Base-by-base conservation (phyloP, 1,139 yeast genomes). In the Kluyveromyces marxianus region DNA sequence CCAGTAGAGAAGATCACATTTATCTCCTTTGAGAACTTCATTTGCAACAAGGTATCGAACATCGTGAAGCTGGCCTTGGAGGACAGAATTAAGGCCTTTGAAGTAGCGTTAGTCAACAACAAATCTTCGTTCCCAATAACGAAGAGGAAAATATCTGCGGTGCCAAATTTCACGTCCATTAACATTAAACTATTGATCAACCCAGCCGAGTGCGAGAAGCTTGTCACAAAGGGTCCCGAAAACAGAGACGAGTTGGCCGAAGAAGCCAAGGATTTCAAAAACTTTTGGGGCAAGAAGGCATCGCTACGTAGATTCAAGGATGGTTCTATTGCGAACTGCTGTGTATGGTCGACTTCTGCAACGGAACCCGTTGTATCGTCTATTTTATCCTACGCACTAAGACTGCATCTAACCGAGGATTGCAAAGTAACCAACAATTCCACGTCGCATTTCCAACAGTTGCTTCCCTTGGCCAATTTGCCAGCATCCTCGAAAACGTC, bases 301-400 rank as follows among this genome's bases (percentile, higher is more conserved):
- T 88, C 95, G 14, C 72, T 92, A 49, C 79, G 99, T 69, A 77
- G 95, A 62, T 94, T 90, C 68, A 83, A 82, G 61, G 96, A 90
- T 64, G 97, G 97, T 31, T 72, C 83, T 3, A 88, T 94, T 51
- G 81, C 79, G 52, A 94, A 92, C 65, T 84, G 96, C 65, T 95
- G 92, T 45, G 83, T 88, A 32, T 92, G 97, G 97, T 70, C 75
- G 6, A 64, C 73, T 2, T 72, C 77, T n/a, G 68, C 75, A 29
- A 69, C 72, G 37, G 83, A 79, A 47, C 84, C 94, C 2, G 72
- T 88, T 25, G 79, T 81, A n/a, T 64, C 79, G 10, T 71, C 82
- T 26, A 85, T 90, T 47, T 69, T 83, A 28, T 75, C 78, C 51
- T 84, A 78, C 56, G 72, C 81, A 25, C 69, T 88, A 40, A 75